A percentile compares a stretch with the other conserved stretches of the same genome.
These are phyloP conservation scores for Stevia rebaudiana DNA, from an alignment of 140 eudicot species.

Conservation along the genomic window DNA sequence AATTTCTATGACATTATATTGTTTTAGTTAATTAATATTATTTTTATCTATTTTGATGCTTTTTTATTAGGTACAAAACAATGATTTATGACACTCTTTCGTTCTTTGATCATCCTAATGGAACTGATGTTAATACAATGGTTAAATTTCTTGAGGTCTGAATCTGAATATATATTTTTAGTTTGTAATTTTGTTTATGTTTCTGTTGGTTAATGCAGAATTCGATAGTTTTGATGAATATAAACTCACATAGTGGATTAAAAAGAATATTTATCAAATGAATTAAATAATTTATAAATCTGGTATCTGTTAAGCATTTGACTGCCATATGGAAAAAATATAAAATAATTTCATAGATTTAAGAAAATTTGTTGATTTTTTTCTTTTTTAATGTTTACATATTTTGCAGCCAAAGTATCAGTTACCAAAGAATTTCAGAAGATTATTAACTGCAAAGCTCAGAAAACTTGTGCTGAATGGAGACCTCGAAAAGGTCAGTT, in stretches of 20 bases:
- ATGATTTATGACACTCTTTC: slow-evolving; percentile 41
- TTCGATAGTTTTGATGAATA: neutral
- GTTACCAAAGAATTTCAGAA: neutral
- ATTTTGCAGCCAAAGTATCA: slow-evolving; percentile 1
- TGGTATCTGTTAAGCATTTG: neutral
- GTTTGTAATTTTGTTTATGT: too few species aligned
- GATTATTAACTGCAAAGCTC: neutral
- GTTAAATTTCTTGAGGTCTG: neutral
- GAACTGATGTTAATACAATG: neutral
- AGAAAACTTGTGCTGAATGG: neutral
- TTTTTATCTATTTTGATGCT: slow-evolving; percentile 4
- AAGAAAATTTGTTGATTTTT: neutral
- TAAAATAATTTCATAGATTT: neutral
- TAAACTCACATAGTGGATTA: neutral
- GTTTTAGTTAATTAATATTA: neutral
- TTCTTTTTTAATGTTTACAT: neutral
- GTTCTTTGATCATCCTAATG: neutral
- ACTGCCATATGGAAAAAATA: neutral
- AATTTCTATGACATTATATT: neutral
- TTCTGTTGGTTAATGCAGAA: too few species aligned
- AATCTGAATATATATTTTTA: neutral
- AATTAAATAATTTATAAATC: neutral
- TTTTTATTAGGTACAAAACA: slow-evolving; percentile 28
- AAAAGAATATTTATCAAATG: neutral
- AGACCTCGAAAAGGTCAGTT: neutral